Conservation (phyloP, 139 green algal species). For the Deuterostichococcus epilithicus region DNA sequence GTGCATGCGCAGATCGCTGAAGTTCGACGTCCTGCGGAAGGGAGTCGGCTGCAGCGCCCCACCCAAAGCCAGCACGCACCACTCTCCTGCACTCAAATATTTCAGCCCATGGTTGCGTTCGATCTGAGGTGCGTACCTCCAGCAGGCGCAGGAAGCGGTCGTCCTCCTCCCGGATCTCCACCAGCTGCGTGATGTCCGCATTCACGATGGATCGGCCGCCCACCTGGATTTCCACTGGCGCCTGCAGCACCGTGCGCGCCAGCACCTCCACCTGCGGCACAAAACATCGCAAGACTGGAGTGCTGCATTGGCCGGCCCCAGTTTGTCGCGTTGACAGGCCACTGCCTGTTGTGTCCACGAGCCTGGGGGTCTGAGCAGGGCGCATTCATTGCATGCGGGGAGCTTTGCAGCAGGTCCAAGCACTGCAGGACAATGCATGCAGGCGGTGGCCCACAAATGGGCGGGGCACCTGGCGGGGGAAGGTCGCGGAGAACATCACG, state of each 20-base stretch:
- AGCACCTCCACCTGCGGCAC: conserved; percentile 66
- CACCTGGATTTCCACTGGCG: conserved; percentile 85
- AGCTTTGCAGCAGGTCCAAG: too few relatives aligned
- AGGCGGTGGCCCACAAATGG: not conserved
- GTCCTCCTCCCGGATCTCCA: conserved; percentile 84
- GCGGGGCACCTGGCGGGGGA: conserved; percentile 70
- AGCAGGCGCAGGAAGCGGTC: conserved; percentile 93
- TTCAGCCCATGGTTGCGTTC: too few relatives aligned
- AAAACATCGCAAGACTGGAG: too few relatives aligned
- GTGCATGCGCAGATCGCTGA: too few relatives aligned
- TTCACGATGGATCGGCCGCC: conserved; percentile 91
- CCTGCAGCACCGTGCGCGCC: conserved; percentile 60
- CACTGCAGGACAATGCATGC: not conserved
- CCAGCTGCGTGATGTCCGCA: conserved; percentile 87
- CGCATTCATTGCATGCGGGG: not conserved
- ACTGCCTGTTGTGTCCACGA: too few relatives aligned
- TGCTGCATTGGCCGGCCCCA: too few relatives aligned
- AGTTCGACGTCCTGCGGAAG: too few relatives aligned
- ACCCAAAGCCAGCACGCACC: conserved; percentile 38
- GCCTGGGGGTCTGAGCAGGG: too few relatives aligned
- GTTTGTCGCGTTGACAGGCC: too few relatives aligned
- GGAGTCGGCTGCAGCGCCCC: too few relatives aligned
- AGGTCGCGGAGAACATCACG: conserved; percentile 97
- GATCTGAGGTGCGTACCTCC: conserved; percentile 43
- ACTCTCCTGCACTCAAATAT: conserved; percentile 80